Evolutionary conservation across 2,329 filamentous ascomycete genomes (phyloP).

Genomic region (Akanthomyces lecanii): DNA sequence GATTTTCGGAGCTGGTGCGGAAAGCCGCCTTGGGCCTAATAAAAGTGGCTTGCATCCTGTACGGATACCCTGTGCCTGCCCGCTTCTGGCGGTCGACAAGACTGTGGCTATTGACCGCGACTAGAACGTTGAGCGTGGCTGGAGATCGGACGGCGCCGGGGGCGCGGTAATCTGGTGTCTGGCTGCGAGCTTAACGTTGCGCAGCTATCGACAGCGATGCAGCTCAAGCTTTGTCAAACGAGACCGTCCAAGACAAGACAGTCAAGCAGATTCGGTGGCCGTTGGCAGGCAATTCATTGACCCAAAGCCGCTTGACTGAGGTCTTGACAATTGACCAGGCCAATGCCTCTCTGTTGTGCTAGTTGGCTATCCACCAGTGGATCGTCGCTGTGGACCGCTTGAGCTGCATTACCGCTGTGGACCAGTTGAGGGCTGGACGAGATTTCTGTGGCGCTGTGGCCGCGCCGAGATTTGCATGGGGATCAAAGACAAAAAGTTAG

Average conservation of each 20-base stretch:
- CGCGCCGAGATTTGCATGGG: neutral
- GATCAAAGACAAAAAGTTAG: neutral
- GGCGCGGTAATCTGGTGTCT: neutral
- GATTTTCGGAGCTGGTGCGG: neutral
- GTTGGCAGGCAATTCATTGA: neutral
- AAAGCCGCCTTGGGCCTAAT: neutral
- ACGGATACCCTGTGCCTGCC: neutral
- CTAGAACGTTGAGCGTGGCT: neutral
- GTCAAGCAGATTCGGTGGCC: neutral
- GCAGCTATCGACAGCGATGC: neutral
- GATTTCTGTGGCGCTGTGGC: conserved; percentile 1
- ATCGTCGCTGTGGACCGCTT: neutral
- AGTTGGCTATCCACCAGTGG: neutral
- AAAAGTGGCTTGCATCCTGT: neutral
- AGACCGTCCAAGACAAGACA: neutral
- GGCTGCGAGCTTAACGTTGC: neutral
- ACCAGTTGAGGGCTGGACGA: neutral
- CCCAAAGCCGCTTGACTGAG: neutral
- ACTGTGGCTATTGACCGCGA: neutral
- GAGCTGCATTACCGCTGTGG: conserved; percentile 1
- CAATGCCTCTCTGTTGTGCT: neutral
- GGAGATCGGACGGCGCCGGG: conserved; percentile 7
- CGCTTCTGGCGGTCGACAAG: neutral
- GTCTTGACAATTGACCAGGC: neutral
- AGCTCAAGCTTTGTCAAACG: neutral